Conservation (phyloP, 495 filamentous ascomycete species). For the Penicillium coprophilum region DNA sequence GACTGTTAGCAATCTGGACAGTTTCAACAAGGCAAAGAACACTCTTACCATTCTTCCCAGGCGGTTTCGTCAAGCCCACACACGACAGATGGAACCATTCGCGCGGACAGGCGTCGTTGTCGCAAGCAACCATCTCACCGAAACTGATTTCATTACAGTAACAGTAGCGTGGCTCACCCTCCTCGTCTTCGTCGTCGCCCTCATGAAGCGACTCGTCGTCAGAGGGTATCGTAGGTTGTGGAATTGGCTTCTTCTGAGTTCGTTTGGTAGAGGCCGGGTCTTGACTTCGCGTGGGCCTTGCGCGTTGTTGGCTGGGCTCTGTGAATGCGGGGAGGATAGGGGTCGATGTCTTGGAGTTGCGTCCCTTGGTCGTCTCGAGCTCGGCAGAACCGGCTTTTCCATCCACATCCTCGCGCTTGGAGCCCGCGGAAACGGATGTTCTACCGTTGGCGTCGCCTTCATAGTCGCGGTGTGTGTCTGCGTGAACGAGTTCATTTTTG, state of each 20-base stretch:
- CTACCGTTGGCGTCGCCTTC: slow-evolving; percentile 34
- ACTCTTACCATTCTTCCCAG: slow-evolving; percentile 75
- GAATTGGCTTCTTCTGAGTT: slow-evolving; percentile 63
- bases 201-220: slow-evolving; percentile 56
- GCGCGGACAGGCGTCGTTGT: slow-evolving; percentile 77
- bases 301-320: slow-evolving; percentile 36
- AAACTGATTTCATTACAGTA: slow-evolving; percentile 92
- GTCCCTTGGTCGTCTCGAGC: slow-evolving; percentile 33
- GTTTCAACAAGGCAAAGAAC: slow-evolving; percentile 12
- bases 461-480: slow-evolving; percentile 30
- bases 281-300: slow-evolving; percentile 43
- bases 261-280: slow-evolving; percentile 53
- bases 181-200: slow-evolving; percentile 69
- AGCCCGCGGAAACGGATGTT: slow-evolving; percentile 24
- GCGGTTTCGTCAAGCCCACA: slow-evolving; percentile 82
- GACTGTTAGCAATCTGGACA: slow-evolving; percentile 26
- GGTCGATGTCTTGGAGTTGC: slow-evolving; percentile 60
- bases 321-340: slow-evolving; percentile 45
- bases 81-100: slow-evolving; percentile 98
- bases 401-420: slow-evolving; percentile 38
- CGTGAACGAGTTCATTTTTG: slow-evolving; percentile 30
- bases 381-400: slow-evolving; percentile 33
- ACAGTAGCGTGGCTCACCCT: slow-evolving; percentile 85
- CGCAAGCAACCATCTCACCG: slow-evolving; percentile 98
- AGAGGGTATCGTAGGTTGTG: slow-evolving; percentile 35